Conservation (phyloP, 306 rosid species). For the Nissolia schottii region DNA sequence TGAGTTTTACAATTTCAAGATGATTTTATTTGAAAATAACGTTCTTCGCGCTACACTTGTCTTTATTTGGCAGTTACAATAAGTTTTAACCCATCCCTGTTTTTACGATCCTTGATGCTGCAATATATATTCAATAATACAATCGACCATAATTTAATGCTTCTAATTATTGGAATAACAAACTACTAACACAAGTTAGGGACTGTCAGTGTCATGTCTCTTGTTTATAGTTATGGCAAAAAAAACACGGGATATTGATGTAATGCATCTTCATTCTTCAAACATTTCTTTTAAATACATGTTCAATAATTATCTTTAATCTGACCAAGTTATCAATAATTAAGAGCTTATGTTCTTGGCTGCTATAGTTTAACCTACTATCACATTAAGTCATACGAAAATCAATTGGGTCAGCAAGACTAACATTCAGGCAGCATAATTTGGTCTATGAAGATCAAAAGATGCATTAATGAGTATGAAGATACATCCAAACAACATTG, state of each 20-base stretch:
- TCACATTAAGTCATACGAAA: background rate
- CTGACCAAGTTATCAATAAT: conserved; percentile 2
- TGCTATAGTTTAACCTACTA: background rate
- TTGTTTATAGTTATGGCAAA: conserved; percentile 14
- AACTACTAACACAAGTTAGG: background rate
- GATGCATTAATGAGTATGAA: background rate
- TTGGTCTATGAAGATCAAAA: background rate
- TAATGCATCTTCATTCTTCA: background rate
- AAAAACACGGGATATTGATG: background rate
- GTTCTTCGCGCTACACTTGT: conserved; percentile 10
- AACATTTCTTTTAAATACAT: background rate
- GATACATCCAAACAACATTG: background rate
- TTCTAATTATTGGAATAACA: conserved; percentile 12
- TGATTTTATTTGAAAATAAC: conserved; percentile 5
- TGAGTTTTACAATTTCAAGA: background rate
- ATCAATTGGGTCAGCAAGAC: background rate
- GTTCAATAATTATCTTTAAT: background rate
- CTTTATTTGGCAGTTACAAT: conserved; percentile 10
- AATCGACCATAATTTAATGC: background rate
- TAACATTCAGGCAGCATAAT: background rate
- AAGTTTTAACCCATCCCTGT: background rate
- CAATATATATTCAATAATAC: background rate
- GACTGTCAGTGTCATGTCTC: conserved; percentile 16
- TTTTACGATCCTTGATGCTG: background rate
- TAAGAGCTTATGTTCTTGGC: background rate